These are phyloP conservation scores for Arachnopeziza araneosa DNA, from an alignment of 2,329 filamentous ascomycete species.

Conservation along the genomic window DNA sequence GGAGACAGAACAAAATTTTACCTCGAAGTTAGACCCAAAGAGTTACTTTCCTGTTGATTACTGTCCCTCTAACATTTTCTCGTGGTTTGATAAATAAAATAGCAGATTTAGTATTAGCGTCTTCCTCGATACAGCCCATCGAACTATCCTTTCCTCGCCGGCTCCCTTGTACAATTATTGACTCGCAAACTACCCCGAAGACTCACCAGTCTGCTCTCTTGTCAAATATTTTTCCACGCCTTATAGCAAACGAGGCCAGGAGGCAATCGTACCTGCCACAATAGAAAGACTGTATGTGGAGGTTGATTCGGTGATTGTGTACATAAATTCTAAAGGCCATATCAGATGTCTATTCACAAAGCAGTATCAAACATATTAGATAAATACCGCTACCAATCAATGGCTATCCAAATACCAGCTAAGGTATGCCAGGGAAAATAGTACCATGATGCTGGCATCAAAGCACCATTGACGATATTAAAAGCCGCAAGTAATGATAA, in stretches of 20 bases:
- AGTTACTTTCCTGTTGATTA: no score
- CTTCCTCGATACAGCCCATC: no score
- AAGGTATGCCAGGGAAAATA: slow-evolving; percentile 5
- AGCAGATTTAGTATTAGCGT: no score
- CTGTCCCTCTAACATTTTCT: no score
- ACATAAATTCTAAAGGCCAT: neutral
- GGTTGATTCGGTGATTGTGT: slow-evolving; percentile 24
- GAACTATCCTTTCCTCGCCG: no score
- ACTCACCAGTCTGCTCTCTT: neutral
- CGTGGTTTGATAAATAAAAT: no score
- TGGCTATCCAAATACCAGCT: slow-evolving; percentile 27
- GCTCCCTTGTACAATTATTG: no score
- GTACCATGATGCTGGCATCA: slow-evolving; percentile 34
- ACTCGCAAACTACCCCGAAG: no score
- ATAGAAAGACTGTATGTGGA: slow-evolving; percentile 24
- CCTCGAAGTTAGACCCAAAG: no score
- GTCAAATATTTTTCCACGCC: slow-evolving; percentile 16
- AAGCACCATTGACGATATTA: slow-evolving; percentile 34
- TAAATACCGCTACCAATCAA: slow-evolving; percentile 27
- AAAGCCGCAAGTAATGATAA: slow-evolving; percentile 33
- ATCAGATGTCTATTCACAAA: slow-evolving; percentile 10
- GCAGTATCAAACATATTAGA: neutral
- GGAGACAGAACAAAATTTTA: no score
- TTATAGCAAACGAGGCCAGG: slow-evolving; percentile 23
- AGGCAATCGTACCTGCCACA: slow-evolving; percentile 22